Conservation (phyloP, 352 stramenopile genomes). For the Thraustotheca clavata region DNA sequence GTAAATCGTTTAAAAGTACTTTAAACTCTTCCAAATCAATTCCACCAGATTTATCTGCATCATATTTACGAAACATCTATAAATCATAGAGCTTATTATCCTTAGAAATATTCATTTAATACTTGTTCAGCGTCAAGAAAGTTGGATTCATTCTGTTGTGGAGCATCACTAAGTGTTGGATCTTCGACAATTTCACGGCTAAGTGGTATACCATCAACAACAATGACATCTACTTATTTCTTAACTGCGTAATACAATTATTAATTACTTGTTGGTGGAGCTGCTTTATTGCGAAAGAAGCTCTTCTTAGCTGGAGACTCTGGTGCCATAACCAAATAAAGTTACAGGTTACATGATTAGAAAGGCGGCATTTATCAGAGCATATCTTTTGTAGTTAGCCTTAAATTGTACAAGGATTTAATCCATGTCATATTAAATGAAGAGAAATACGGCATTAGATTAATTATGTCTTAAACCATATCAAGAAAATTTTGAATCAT, state of each 20-base stretch:
- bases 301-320: constrained; percentile 2
- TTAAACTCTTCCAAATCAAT: constrained; percentile 78
- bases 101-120: neutral
- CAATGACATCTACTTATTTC: constrained; percentile 12
- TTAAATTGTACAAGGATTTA: neutral
- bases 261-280: neutral
- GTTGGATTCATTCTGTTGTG: neutral
- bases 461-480: constrained; percentile 30
- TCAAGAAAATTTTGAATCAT: constrained; percentile 85
- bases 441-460: neutral
- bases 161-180: constrained; percentile 10
- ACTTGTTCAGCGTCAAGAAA: constrained; percentile 14
- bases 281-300: constrained; percentile 15
- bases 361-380: neutral
- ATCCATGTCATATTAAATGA: neutral
- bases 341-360: neutral
- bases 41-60: constrained; percentile 58
- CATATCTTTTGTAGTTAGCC: too few species aligned
- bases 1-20: constrained; percentile 49
- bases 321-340: constrained; percentile 2
- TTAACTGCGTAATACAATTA: neutral
- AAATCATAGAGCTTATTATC: neutral
- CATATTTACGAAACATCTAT: constrained; percentile 80
- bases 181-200: constrained; percentile 17
- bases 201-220: constrained; percentile 13